Evolutionary conservation across 805 yeast genomes (phyloP).

Genomic region (Starmerella stellata): DNA sequence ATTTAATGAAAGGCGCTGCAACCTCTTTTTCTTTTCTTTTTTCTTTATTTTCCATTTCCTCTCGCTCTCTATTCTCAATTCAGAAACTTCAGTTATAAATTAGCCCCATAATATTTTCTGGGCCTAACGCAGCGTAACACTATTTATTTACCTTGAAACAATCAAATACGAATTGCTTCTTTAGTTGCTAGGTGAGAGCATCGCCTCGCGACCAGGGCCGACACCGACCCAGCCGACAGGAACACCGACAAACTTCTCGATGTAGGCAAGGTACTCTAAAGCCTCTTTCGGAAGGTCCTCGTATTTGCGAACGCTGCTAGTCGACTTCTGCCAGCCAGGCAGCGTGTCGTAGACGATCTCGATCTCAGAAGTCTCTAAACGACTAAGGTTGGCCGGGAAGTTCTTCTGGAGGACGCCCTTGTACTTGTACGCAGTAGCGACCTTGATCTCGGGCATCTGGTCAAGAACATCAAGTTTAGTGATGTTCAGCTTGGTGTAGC

Average conservation of each 20-base stretch:
- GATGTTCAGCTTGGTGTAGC: constrained; percentile 82
- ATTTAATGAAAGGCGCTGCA: too few species aligned
- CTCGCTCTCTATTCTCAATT: background rate
- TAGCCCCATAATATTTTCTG: too few species aligned
- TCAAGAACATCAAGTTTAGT: constrained; percentile 93
- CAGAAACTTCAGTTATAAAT: too few species aligned
- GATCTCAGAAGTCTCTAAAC: constrained; percentile 48
- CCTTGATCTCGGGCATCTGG: constrained; percentile 68
- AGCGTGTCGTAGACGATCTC: constrained; percentile 81
- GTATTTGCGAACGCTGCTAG: constrained; percentile 49
- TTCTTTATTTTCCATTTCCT: too few species aligned
- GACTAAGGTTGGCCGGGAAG: constrained; percentile 83
- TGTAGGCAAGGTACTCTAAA: constrained; percentile 60
- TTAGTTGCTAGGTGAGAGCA: constrained; percentile 34
- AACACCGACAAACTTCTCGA: constrained; percentile 67
- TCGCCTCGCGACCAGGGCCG: constrained; percentile 90
- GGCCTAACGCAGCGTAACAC: too few species aligned
- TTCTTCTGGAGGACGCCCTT: constrained; percentile 56
- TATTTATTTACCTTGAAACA: too few species aligned
- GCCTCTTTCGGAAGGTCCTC: constrained; percentile 79
- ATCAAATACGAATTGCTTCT: too few species aligned
- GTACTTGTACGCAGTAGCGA: constrained; percentile 67
- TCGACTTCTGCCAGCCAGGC: constrained; percentile 87
- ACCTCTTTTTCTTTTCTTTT: too few species aligned
- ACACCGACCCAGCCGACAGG: constrained; percentile 96